Evolutionary conservation across 495 filamentous ascomycete species (phyloP), one percentile per base, ranked within the genome.

Genomic region (Penicillium subrubescens): DNA sequence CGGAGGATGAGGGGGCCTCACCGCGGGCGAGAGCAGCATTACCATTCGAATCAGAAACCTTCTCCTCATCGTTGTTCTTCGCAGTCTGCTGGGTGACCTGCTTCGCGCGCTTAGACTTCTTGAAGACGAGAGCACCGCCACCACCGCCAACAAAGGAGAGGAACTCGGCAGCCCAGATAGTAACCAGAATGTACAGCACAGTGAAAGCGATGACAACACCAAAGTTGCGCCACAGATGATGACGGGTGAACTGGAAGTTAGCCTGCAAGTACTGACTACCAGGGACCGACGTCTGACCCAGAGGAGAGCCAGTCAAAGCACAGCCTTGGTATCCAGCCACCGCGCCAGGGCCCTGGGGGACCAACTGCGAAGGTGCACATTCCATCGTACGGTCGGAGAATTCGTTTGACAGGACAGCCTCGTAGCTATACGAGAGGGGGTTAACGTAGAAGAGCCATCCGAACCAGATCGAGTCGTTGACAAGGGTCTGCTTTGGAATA

Each of bases 141-240:
- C 83, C 84, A 48, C 82, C 81, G 2, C 81, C 78, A 37, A 80
- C 79, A 59, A 81, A 88, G 25, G 78, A 81, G 51, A 83, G 83
- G 2, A 79, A 60, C 59, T 89, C 87, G 19, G 84, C 79, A 11
- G 84, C 88, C 46, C 88, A 54, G 50, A 89, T 79, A 1, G 90
- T 92, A 41, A 93, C 78, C 27, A 88, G 52, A 33, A 94, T 83
- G 60, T 92, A 93, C 2, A 91, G 76, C 12, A 89, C 82, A 6
- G 77, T 83, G 57, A 91, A 92, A 17, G 88, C 89, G 44, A 92
- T 83, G 41, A 93, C 67, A 21, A 93, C 88, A 54, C 89, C 91
- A 69, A 90, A 92, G 71, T 95, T 93, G 19, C 90, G 88, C 92
- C 92, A 95, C 19, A 93, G 73, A 68, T 95, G 83, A 15, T 73